phyloP scores from a whole-genome alignment of 306 rosid species.

The Dicorynia guianensis region DNA sequence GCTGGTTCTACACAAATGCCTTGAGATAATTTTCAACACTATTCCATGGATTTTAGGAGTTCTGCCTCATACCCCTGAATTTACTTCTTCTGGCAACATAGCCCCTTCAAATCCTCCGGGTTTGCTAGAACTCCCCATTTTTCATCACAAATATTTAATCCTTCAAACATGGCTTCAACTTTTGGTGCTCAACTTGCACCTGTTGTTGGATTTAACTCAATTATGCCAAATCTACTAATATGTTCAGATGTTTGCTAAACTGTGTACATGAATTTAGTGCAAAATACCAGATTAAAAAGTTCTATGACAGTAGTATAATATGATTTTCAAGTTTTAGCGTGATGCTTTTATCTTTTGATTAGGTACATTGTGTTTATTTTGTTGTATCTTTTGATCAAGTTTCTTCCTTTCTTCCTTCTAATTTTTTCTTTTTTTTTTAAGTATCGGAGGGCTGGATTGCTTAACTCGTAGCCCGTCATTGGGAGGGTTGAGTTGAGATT shows the following conservation, averaged over 20 bases:
- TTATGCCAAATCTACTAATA: constrained; percentile 54
- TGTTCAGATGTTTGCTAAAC: not conserved
- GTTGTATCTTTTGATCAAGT: constrained; percentile 79
- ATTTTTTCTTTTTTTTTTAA: too few species aligned
- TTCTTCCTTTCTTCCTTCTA: too few species aligned
- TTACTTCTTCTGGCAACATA: constrained; percentile 48
- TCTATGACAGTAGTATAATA: not conserved
- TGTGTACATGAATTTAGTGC: not conserved
- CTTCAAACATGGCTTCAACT: constrained; percentile 52
- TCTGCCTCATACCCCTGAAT: constrained; percentile 50
- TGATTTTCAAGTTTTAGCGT: constrained; percentile 23
- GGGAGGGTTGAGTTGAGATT: too few species aligned
- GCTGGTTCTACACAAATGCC: constrained; percentile 49
- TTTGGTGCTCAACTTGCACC: constrained; percentile 64
- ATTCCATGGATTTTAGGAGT: constrained; percentile 65
- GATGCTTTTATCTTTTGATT: constrained; percentile 33
- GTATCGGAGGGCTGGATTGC: too few species aligned
- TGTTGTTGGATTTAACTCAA: constrained; percentile 51
- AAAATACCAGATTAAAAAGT: constrained; percentile 16
- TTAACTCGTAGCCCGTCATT: too few species aligned
- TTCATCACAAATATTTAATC: constrained; percentile 51
- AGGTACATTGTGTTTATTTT: constrained; percentile 92
- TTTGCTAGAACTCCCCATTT: constrained; percentile 52
- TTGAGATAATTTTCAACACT: constrained; percentile 60
- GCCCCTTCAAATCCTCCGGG: constrained; percentile 54